Evolutionary conservation across 441 rosid species (phyloP), one percentile per base, ranked within the genome.

Genomic region (Sinapis alba): DNA sequence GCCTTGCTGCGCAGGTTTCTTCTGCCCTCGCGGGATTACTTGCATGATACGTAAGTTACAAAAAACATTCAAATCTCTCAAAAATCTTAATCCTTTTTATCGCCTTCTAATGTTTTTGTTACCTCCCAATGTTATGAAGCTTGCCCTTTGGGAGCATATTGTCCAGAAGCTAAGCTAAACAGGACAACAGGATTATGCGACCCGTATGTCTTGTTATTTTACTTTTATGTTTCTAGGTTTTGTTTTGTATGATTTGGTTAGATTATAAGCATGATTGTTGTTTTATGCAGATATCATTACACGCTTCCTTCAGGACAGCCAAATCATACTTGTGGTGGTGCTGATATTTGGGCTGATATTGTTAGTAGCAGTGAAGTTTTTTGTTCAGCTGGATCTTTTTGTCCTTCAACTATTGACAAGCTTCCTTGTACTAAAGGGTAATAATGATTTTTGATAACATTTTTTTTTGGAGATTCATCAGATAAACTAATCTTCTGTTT

Each of bases 1-100:
- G 2, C 75, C 93, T 41, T 96, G 99, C 30, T 96, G 98, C 21
- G 91, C 86, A 62, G 99, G 99, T 30, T 96, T 96, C 89, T 96
- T 96, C 82, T 96, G 98, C 76, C 99, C 99, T 67, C 92, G 87
- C 18, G 99, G 99, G 19, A 76, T 93, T 47, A 90, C 99, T 45
- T 96, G 99, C 85, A 96, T 96, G 97, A 93, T 96, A 41, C 97
- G 99, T 96, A 82, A 86, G 99, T 87, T 62, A 32, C 19, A 63
- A 28, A n/a, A n/a, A 47, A 20, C 23, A 41, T 13, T 43, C 30
- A 5, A 34, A 62, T 3, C 34, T 24, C 4, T 58, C 36, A 20
- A 43, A 21, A 21, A 69, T 12, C 41, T 13, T 13, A n/a, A 21
- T 32, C 13, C 10, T 32, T 16, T 67, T 63, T 7, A 27, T 58